Base-by-base conservation (phyloP, 2,329 filamentous ascomycete species). In the Neoarthrinium moseri region DNA sequence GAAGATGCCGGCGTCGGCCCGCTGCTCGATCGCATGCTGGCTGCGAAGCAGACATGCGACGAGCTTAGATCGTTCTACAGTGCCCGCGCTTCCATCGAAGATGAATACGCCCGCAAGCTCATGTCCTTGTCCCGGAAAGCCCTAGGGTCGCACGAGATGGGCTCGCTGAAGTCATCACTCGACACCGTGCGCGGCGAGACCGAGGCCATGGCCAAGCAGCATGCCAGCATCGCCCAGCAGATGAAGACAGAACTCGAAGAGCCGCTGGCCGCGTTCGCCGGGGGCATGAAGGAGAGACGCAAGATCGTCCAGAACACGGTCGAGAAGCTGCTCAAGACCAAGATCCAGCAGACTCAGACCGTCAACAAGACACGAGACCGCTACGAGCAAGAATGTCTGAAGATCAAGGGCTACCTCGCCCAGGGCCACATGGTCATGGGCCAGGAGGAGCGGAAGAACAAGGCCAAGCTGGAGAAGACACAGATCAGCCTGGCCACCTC, bases 371-470 rank as follows among this genome's bases (percentile, higher is more conserved):
- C 91, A 13, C 82, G 94, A 54, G 94, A 99, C 69, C 86, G 87
- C 40, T 99, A 95, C 64, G 94, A 99, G 69, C 92, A 99, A 67
- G 95, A 99, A 58, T 97, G 92, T 63, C 77, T 99, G 35, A 94
- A 96, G 65, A 97, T 99, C 66, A 99, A 99, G 69, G 94, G 94
- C 30, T 99, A 99, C 62, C 81, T 99, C 4, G 94, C 95, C 4
- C 94, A 99, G 68, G 94, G 94, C 8, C 95, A 99, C 65, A 99
- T 99, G 94, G 94, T 99, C 47, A 99, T 99, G 94, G 94, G 94
- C 12, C 94, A 99, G 59, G 94, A 99, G 65, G 94, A 99, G 72
- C 84, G 94, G 22, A 96, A 96, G 71, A 99, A 99, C 69, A 99
- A 99, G 71, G 91, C 92, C 18, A 97, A 96, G 69, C 80, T 99